These are phyloP conservation scores for Sporisorium iseilematis-ciliati DNA, from an alignment of 1,284 basidiomycete species.

Conservation along the genomic window DNA sequence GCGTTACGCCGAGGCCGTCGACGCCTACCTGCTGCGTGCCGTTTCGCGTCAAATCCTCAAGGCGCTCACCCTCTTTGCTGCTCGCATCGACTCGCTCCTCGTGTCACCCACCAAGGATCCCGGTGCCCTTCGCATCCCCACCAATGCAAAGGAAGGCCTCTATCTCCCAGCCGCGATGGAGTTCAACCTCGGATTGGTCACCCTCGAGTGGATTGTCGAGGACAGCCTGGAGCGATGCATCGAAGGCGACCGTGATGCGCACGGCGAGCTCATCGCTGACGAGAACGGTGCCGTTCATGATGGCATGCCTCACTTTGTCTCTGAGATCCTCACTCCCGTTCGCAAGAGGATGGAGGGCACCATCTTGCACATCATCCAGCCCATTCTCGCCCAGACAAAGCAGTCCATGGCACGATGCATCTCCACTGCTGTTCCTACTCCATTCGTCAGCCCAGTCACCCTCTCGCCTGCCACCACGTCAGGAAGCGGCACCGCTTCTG, in stretches of 20 bases:
- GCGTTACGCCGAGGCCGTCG: constrained; percentile 58
- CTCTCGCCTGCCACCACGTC: constrained; percentile 49
- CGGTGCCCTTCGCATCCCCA: constrained; percentile 54
- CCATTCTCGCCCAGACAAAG: constrained; percentile 61
- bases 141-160: constrained; percentile 55
- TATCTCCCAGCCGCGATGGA: constrained; percentile 62
- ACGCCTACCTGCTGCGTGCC: constrained; percentile 66
- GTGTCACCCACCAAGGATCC: constrained; percentile 59
- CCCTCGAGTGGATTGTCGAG: constrained; percentile 67
- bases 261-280: constrained; percentile 52
- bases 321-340: constrained; percentile 67
- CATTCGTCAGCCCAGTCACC: constrained; percentile 49
- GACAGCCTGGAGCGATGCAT: constrained; percentile 67
- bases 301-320: constrained; percentile 65
- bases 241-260: constrained; percentile 58
- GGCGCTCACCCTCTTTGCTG: constrained; percentile 66
- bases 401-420: constrained; percentile 55
- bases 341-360: constrained; percentile 68
- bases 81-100: constrained; percentile 66
- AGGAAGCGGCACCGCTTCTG: constrained; percentile 6
- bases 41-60: constrained; percentile 66
- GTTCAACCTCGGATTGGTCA: constrained; percentile 66
- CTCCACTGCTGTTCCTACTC: constrained; percentile 50
- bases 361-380: constrained; percentile 68
- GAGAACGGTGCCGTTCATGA: constrained; percentile 52